Percentiles rank a stretch among this genome's conserved stretches.
Evolutionary conservation across 2,329 filamentous ascomycete genomes (phyloP).

Genomic region (Diaporthe helianthi): DNA sequence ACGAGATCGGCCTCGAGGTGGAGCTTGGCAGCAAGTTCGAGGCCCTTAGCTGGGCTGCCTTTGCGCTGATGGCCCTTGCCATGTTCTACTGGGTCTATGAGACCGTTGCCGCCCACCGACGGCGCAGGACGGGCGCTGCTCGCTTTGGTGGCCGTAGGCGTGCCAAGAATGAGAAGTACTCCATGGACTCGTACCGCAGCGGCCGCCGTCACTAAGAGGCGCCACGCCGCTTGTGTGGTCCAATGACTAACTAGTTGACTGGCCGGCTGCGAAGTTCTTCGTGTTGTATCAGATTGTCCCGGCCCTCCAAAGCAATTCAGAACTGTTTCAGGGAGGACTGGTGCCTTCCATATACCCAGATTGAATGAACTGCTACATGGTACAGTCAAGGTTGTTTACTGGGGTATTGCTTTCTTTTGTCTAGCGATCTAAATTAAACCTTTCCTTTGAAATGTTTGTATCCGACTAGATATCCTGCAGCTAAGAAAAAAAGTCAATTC

Average conservation of each 20-base stretch:
- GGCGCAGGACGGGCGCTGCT: constrained; percentile 39
- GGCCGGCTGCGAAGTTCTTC: too few relatives aligned
- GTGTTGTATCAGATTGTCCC: neutral
- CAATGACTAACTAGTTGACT: too few relatives aligned
- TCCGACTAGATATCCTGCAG: neutral
- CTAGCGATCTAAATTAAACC: neutral
- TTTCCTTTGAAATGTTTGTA: neutral
- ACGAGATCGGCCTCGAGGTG: constrained; percentile 54
- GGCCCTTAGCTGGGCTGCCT: constrained; percentile 55
- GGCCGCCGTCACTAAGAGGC: neutral
- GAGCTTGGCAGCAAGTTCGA: constrained; percentile 52
- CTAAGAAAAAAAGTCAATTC: neutral
- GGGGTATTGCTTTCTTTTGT: neutral
- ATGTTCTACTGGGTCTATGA: constrained; percentile 51
- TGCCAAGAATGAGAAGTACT: constrained; percentile 20
- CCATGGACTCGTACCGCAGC: constrained; percentile 28
- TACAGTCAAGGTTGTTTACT: neutral
- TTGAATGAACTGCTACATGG: neutral
- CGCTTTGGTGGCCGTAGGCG: neutral
- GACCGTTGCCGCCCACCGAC: constrained; percentile 42
- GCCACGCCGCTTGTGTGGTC: too few relatives aligned
- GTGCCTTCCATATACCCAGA: neutral
- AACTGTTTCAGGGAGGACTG: neutral
- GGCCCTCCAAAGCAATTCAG: neutral
- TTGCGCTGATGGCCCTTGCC: constrained; percentile 51